These are phyloP conservation scores for Castanea mollissima DNA, from an alignment of 306 rosid species.

Conservation along the genomic window DNA sequence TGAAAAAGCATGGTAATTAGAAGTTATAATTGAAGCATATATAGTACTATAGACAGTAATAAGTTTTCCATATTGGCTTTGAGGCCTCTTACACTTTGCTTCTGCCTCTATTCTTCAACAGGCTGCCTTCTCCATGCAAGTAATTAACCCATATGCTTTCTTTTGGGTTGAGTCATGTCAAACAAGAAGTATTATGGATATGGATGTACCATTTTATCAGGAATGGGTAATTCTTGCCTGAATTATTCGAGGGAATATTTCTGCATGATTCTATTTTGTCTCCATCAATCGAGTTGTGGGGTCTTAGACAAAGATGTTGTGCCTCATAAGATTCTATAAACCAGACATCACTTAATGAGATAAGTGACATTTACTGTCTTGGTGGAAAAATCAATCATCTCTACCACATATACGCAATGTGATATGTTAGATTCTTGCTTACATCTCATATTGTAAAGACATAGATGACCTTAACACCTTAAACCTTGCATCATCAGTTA, in stretches of 20 bases:
- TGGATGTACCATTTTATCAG: constrained; percentile 10
- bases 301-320: constrained; percentile 34
- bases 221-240: constrained; percentile 16
- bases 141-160: neutral
- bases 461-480: neutral
- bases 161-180: constrained; percentile 18
- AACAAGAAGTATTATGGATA: constrained; percentile 6
- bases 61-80: neutral
- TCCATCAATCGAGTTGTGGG: constrained; percentile 23
- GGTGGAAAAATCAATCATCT: constrained; percentile 2
- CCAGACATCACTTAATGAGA: constrained; percentile 19
- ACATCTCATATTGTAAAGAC: neutral
- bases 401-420: neutral
- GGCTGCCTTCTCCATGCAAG: constrained; percentile 18
- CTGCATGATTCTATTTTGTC: constrained; percentile 41
- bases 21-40: neutral
- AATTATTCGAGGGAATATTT: constrained; percentile 41
- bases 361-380: constrained; percentile 17
- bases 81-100: neutral
- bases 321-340: constrained; percentile 33
- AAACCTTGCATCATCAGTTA: constrained; percentile 4
- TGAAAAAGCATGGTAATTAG: neutral
- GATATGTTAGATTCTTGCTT: neutral
- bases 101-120: neutral
- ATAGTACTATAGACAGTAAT: neutral